A percentile compares a stretch with the other conserved stretches of the same genome.
Evolutionary conservation across 1,284 basidiomycete species (phyloP).

Genomic region (Ceratobasidium theobromae): DNA sequence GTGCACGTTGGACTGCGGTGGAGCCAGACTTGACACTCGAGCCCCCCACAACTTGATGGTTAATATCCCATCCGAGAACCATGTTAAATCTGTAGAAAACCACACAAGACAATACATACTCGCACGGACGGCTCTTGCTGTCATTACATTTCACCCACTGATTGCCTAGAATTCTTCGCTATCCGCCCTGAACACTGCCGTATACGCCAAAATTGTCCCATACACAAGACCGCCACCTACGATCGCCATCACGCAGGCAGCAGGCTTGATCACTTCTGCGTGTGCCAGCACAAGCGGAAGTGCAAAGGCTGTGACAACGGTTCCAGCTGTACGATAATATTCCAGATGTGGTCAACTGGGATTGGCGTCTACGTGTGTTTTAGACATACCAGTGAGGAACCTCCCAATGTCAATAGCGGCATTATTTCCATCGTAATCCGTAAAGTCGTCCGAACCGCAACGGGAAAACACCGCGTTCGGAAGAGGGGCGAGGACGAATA

Average conservation of each 20-base stretch:
- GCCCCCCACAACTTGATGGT: not conserved
- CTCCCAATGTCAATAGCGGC: constrained; percentile 80
- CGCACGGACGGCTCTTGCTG: not conserved
- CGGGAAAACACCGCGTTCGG: constrained; percentile 91
- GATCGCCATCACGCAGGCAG: constrained; percentile 93
- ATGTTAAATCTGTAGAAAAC: not conserved
- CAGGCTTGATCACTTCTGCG: constrained; percentile 80
- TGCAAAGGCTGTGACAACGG: constrained; percentile 92
- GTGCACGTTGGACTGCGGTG: not conserved
- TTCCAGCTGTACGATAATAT: constrained; percentile 60
- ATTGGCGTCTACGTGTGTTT: no score
- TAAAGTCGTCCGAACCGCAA: constrained; percentile 84
- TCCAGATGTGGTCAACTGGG: not conserved
- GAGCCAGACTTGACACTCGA: not conserved
- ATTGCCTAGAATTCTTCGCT: constrained; percentile 65
- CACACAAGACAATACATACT: not conserved
- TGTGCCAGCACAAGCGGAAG: constrained; percentile 92
- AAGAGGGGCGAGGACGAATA: constrained; percentile 92
- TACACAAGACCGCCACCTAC: constrained; percentile 91
- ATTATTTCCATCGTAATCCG: constrained; percentile 60
- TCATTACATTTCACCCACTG: not conserved
- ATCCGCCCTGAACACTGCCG: constrained; percentile 78
- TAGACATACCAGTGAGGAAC: constrained; percentile 57
- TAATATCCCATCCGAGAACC: not conserved
- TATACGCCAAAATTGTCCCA: constrained; percentile 87